Percentiles rank a stretch among this genome's conserved stretches.
Conservation (phyloP, 2,329 filamentous ascomycete genomes). For the Epichloe elymi region DNA sequence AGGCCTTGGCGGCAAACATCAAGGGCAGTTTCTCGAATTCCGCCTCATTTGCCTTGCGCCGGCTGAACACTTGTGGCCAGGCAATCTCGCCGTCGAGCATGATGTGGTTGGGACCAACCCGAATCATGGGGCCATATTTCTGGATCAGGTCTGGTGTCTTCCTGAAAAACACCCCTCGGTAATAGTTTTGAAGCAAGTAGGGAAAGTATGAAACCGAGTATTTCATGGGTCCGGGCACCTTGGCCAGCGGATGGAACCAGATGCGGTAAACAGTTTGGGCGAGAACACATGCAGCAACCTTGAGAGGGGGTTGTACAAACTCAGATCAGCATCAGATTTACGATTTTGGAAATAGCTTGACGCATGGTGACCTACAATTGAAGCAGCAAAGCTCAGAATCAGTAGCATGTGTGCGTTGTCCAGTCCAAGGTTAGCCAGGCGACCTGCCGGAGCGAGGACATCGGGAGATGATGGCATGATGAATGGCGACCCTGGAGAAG, state of each 20-base stretch:
- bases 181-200: slow-evolving; percentile 8
- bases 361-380: background rate
- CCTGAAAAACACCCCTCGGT: slow-evolving; percentile 12
- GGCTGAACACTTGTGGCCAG: slow-evolving; percentile 23
- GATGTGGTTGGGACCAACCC: slow-evolving; percentile 27
- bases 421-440: background rate
- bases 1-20: slow-evolving; percentile 6
- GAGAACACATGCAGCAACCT: slow-evolving; percentile 5
- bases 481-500: background rate
- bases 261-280: slow-evolving; percentile 11
- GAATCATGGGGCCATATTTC: slow-evolving; percentile 23
- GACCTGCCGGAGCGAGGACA: background rate
- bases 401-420: background rate
- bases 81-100: slow-evolving; percentile 18
- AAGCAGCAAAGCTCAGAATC: background rate
- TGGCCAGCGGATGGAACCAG: slow-evolving; percentile 18
- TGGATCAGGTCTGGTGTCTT: slow-evolving; percentile 9
- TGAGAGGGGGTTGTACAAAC: too few relatives aligned
- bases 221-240: slow-evolving; percentile 15
- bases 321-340: background rate
- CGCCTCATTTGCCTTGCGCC: slow-evolving; percentile 8
- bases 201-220: slow-evolving; percentile 11
- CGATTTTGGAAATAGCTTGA: background rate
- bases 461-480: background rate
- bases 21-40: slow-evolving; percentile 8